Evolutionary conservation across 2,329 filamentous ascomycete genomes (phyloP).

Genomic region (Neocucurbitaria cava): DNA sequence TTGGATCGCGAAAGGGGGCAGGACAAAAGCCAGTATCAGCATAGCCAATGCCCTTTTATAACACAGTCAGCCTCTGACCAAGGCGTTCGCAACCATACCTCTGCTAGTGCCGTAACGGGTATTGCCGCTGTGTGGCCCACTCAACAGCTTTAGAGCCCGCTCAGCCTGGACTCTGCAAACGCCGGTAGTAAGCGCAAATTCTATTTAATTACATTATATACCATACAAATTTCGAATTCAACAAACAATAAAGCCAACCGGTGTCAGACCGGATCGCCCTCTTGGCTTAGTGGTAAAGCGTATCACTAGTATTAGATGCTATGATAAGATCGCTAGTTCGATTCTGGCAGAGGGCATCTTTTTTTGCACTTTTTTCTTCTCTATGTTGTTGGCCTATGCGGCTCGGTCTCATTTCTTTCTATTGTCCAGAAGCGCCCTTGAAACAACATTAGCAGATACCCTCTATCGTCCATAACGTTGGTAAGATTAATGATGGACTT

Average conservation of each 20-base stretch:
- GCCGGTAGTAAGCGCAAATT: too few relatives aligned
- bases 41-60: neutral
- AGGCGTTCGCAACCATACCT: too few relatives aligned
- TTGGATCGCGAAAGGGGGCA: constrained; percentile 1
- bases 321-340: constrained; percentile 41
- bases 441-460: too few relatives aligned
- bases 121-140: neutral
- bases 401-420: too few relatives aligned
- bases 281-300: constrained; percentile 42
- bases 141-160: neutral
- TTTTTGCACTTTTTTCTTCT: neutral
- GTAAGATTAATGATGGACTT: too few relatives aligned
- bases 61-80: neutral
- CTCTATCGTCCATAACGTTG: too few relatives aligned
- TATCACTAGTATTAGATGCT: constrained; percentile 33
- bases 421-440: too few relatives aligned
- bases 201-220: neutral
- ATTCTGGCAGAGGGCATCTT: constrained; percentile 31
- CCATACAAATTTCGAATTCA: neutral
- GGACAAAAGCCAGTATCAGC: neutral
- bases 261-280: constrained; percentile 17
- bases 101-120: neutral
- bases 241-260: neutral
- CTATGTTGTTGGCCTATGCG: too few relatives aligned
- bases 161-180: too few relatives aligned